Percentiles rank a stretch among this genome's conserved stretches.
phyloP scores from a whole-genome alignment of 2,329 filamentous ascomycete species.

The Epichloe gansuensis region DNA sequence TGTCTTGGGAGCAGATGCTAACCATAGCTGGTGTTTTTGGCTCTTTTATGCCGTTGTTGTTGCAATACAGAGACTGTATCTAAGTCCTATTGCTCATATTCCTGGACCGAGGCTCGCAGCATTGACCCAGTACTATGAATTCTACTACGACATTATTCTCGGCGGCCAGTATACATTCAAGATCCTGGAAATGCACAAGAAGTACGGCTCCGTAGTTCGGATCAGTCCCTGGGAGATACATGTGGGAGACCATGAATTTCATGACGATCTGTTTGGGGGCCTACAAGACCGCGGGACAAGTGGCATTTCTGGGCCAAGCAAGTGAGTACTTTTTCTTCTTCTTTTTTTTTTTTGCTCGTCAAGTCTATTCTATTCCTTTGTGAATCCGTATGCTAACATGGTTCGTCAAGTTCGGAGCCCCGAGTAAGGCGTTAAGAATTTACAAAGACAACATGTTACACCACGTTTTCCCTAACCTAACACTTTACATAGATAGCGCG shows the following conservation, averaged over 20 bases:
- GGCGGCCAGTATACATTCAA: conserved; percentile 30
- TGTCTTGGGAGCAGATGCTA: conserved; percentile 15
- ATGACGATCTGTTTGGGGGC: conserved; percentile 26
- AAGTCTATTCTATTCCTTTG: background rate
- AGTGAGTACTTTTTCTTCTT: conserved; percentile 10
- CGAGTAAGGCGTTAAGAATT: conserved; percentile 13
- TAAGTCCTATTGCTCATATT: conserved; percentile 26
- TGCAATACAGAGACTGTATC: conserved; percentile 21
- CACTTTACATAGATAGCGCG: conserved; percentile 16
- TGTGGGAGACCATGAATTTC: conserved; percentile 25
- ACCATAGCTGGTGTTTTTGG: conserved; percentile 16
- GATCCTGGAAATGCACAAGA: conserved; percentile 28
- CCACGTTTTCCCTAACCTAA: conserved; percentile 3
- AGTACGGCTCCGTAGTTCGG: conserved; percentile 29
- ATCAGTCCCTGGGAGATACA: conserved; percentile 30
- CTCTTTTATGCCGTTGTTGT: conserved; percentile 18
- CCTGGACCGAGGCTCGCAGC: conserved; percentile 28
- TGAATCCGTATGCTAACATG: background rate
- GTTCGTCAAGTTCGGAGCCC: conserved; percentile 19
- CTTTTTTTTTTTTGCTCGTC: background rate
- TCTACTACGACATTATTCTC: conserved; percentile 31
- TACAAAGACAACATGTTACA: background rate
- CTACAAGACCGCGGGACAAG: conserved; percentile 19
- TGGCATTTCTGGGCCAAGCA: conserved; percentile 25
- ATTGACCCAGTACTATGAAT: conserved; percentile 27